Base-by-base conservation (phyloP, 2,329 filamentous ascomycete genomes). In the Colletotrichum sp. region DNA sequence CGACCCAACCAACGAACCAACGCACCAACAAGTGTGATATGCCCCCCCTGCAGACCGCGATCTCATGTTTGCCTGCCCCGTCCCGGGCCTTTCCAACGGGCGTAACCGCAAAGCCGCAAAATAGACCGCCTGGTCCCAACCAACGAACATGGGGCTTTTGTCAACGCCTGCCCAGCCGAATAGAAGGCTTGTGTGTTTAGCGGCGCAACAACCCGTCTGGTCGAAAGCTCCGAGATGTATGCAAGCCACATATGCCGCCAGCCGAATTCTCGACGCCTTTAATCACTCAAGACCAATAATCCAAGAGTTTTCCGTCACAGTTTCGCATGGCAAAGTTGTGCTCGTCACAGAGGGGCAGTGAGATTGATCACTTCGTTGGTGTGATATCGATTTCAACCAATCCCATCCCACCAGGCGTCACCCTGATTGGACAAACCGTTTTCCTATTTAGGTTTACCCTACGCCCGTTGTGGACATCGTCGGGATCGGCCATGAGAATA, bases 291-390 rank as follows among this genome's bases (percentile, higher is more conserved):
- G 18, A 0, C 43, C 43, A 21, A 48, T 48, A 48, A 48, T 13
- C 1, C 1, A 48, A 4, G 18, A 1, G 18, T 0, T n/a, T 48
- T 48, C 1, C 0, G 43, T 12, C 43, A 0, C 43, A 3, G 43
- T 48, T 7, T 21, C 43, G 43, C 43, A 21, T 48, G 43, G 43
- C 3, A 48, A 48, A 48, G 36, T 10, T 48, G 4, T 21, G 18
- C 2, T 48, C 39, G 39, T 48, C 39, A 48, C 36, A 18, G 8
- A 43, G 36, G 14, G 14, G 14, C 34, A 16, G 36, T 43, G 16
- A 43, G 39, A 43, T 43, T 43, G 39, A 6, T 2, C 39, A 43
- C 39, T 18, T 43, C 39, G 4, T 43, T 6, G 16, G 16, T n/a
- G 39, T 43, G 39, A 43, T 43, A 43, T 43, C 39, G 39, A 43